Conservation (phyloP, 352 stramenopile genomes). For the Pythium vanterpoolii region DNA sequence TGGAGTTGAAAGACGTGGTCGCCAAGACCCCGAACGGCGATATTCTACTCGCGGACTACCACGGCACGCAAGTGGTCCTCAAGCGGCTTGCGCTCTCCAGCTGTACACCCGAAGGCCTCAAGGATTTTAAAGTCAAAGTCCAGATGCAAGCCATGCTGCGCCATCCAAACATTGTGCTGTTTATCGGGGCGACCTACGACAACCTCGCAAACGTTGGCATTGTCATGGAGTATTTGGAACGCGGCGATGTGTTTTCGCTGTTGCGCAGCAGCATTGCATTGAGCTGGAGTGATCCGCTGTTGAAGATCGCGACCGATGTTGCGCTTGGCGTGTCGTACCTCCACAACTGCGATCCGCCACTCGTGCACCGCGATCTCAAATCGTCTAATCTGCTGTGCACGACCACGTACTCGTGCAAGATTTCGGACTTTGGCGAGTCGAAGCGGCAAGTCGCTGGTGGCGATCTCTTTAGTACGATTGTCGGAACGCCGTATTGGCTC, state of each 20-base stretch:
- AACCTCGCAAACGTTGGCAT: slow-evolving; percentile 74
- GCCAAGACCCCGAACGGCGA: slow-evolving; percentile 63
- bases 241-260: slow-evolving; percentile 61
- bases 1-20: slow-evolving; percentile 74
- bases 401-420: slow-evolving; percentile 73
- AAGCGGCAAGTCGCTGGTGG: slow-evolving; percentile 48
- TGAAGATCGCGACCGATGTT: slow-evolving; percentile 84
- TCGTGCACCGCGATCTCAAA: slow-evolving; percentile 84
- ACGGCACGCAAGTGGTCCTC: slow-evolving; percentile 70
- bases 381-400: slow-evolving; percentile 76
- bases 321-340: slow-evolving; percentile 76
- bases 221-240: slow-evolving; percentile 77
- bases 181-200: slow-evolving; percentile 83
- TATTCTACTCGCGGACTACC: slow-evolving; percentile 69
- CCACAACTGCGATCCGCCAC: slow-evolving; percentile 73
- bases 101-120: slow-evolving; percentile 52
- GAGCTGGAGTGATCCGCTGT: slow-evolving; percentile 69
- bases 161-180: slow-evolving; percentile 85
- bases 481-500: slow-evolving; percentile 85
- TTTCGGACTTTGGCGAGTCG: slow-evolving; percentile 80
- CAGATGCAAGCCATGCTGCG: slow-evolving; percentile 76
- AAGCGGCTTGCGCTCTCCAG: slow-evolving; percentile 66
- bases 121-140: slow-evolving; percentile 75
- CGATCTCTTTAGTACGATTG: slow-evolving; percentile 64
- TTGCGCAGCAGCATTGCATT: slow-evolving; percentile 60